phyloP scores from a whole-genome alignment of 2,329 filamentous ascomycete species.

The Knufia fluminis region DNA sequence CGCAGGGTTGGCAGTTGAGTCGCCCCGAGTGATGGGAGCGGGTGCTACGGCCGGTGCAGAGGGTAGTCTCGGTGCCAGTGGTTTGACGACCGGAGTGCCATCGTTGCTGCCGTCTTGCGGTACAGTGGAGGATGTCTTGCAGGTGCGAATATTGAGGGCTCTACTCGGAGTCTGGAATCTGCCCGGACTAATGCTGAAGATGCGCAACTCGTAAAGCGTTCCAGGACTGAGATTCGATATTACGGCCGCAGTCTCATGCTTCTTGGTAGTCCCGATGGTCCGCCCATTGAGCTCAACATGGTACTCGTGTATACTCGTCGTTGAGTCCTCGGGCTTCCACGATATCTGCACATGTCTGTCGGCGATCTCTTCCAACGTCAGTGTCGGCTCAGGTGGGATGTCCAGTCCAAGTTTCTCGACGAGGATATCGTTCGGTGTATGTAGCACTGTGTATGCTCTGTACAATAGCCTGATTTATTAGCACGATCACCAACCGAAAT shows the following conservation, averaged over 20 bases:
- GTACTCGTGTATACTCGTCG: slow-evolving; percentile 69
- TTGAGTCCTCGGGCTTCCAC: slow-evolving; percentile 68
- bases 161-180: slow-evolving; percentile 88
- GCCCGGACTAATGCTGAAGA: slow-evolving; percentile 81
- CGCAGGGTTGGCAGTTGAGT: neutral
- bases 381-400: slow-evolving; percentile 78
- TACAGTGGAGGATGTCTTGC: slow-evolving; percentile 33
- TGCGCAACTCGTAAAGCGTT: slow-evolving; percentile 86
- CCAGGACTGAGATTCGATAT: slow-evolving; percentile 79
- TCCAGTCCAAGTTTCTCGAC: slow-evolving; percentile 88
- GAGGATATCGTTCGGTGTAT: slow-evolving; percentile 82
- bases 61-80: slow-evolving; percentile 44
- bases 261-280: slow-evolving; percentile 72
- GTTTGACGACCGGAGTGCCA: slow-evolving; percentile 40
- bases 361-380: slow-evolving; percentile 83
- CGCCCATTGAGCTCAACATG: slow-evolving; percentile 89
- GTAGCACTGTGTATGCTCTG: slow-evolving; percentile 77
- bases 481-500: too few relatives aligned
- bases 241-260: slow-evolving; percentile 76
- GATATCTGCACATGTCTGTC: slow-evolving; percentile 79
- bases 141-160: slow-evolving; percentile 72
- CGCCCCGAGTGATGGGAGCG: neutral
- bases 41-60: slow-evolving; percentile 40
- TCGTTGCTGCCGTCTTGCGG: slow-evolving; percentile 14
- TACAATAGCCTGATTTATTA: slow-evolving; percentile 74